Percentiles rank a stretch among this genome's conserved stretches.
phyloP scores from a whole-genome alignment of 202 grass and related monocot genomes.

The Carex arenaria region DNA sequence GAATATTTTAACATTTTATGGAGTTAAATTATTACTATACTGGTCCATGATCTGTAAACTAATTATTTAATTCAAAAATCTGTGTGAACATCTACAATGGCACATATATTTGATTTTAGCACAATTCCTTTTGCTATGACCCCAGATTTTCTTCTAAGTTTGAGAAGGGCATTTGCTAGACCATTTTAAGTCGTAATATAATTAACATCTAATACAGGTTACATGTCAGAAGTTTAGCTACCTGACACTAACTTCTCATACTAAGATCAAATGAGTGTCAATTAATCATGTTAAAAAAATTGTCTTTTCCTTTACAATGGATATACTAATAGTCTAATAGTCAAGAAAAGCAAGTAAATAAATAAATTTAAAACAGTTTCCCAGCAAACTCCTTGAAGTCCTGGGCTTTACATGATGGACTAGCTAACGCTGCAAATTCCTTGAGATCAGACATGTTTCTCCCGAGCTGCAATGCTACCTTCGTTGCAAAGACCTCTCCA shows the following conservation, averaged over 20 bases:
- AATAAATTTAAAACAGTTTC: conserved; percentile 33
- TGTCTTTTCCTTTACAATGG: neutral
- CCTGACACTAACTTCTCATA: neutral
- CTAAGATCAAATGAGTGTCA: neutral
- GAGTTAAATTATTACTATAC: neutral
- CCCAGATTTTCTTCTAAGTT: too few relatives aligned
- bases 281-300: neutral
- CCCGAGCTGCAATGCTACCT: conserved; percentile 62
- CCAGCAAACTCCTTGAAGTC: conserved; percentile 54
- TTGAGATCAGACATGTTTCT: conserved; percentile 37
- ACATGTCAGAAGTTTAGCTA: neutral
- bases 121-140: too few relatives aligned
- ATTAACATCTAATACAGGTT: neutral
- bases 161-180: too few relatives aligned
- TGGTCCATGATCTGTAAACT: neutral
- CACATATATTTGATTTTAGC: too few relatives aligned
- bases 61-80: too few relatives aligned
- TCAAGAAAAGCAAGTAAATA: neutral
- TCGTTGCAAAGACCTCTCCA: conserved; percentile 53
- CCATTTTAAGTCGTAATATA: too few relatives aligned
- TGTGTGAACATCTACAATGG: too few relatives aligned
- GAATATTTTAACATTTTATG: too few relatives aligned
- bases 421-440: conserved; percentile 32
- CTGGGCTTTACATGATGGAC: conserved; percentile 23
- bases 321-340: neutral